Percentiles rank a stretch among this genome's conserved stretches.
phyloP scores from a whole-genome alignment of 1,139 yeast species.

The Pichia sp. region DNA sequence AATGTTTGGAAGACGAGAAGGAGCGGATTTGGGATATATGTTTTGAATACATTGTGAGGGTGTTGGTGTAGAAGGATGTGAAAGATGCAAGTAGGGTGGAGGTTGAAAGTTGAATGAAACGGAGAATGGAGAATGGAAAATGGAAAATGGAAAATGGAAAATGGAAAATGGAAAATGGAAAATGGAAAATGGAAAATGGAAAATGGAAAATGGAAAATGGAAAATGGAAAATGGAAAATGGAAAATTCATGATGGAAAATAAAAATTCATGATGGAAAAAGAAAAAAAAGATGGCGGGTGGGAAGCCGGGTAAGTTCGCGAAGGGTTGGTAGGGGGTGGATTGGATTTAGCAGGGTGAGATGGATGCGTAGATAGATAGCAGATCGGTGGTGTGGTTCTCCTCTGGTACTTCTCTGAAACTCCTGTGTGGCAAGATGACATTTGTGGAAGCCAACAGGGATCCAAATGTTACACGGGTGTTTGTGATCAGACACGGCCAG shows the following conservation, averaged over 20 bases:
- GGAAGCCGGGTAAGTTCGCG: too few species aligned
- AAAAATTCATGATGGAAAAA: neutral
- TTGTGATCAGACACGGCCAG: constrained; percentile 74
- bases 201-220: neutral
- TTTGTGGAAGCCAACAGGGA: constrained; percentile 30
- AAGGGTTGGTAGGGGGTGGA: neutral
- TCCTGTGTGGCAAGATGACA: neutral
- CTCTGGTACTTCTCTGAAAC: too few species aligned
- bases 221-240: neutral
- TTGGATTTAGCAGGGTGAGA: neutral
- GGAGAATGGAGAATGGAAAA: too few species aligned
- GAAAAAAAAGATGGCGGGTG: too few species aligned
- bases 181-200: too few species aligned
- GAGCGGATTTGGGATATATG: constrained; percentile 10
- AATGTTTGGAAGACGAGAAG: constrained; percentile 14
- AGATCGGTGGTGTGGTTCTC: too few species aligned
- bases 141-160: neutral
- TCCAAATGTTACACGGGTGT: constrained; percentile 41
- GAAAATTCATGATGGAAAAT: neutral
- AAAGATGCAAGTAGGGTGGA: too few species aligned
- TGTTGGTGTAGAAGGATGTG: neutral
- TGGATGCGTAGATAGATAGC: too few species aligned
- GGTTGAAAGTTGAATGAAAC: too few species aligned
- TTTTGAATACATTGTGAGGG: neutral
- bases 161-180: neutral